A percentile compares a stretch with the other conserved stretches of the same genome.
phyloP scores from a whole-genome alignment of 108 stramenopile species.

The Nannochloropsis salina region DNA sequence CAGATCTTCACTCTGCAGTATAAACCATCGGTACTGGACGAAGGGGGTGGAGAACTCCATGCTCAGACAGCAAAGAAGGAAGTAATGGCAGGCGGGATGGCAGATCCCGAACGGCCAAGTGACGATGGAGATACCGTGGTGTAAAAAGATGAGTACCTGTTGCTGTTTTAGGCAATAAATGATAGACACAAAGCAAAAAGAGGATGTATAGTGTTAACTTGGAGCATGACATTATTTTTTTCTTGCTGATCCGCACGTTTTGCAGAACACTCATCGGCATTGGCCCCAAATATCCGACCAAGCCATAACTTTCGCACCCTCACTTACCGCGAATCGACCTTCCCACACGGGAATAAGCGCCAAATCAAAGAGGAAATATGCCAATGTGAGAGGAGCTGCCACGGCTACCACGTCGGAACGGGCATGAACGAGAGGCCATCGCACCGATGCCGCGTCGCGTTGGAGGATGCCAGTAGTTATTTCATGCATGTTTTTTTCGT shows the following conservation, averaged over 20 bases:
- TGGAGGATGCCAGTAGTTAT: not conserved
- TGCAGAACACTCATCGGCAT: too few relatives aligned
- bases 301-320: too few relatives aligned
- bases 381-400: not conserved
- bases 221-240: too few relatives aligned
- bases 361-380: conserved; percentile 1
- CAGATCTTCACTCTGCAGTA: not conserved
- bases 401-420: not conserved
- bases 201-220: not conserved
- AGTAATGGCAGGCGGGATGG: conserved; percentile 14
- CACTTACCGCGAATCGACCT: not conserved
- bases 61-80: conserved; percentile 14
- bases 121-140: not conserved
- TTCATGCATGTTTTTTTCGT: not conserved
- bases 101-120: not conserved
- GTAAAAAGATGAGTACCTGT: not conserved
- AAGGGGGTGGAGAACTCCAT: not conserved
- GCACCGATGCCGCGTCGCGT: not conserved
- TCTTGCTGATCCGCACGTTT: too few relatives aligned
- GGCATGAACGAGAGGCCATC: not conserved
- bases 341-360: not conserved
- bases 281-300: too few relatives aligned
- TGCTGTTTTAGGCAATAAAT: not conserved
- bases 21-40: not conserved
- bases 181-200: not conserved